Evolutionary conservation across 345 rosid species (phyloP), one percentile per base, ranked within the genome.

Genomic region (Euphorbia pulcherrima): DNA sequence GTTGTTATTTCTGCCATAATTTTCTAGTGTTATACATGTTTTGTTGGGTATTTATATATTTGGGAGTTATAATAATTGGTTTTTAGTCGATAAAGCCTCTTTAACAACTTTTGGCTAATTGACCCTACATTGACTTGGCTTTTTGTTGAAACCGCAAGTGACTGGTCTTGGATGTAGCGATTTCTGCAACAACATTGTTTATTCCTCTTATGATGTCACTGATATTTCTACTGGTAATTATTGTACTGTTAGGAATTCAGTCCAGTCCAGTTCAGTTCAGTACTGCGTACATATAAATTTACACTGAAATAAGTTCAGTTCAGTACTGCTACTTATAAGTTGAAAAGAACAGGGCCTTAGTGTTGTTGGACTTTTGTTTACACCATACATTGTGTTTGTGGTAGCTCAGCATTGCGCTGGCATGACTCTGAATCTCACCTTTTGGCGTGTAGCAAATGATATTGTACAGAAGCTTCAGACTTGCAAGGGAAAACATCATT

Each of bases 241-340:
- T 83, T 83, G 86, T 83, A 83, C 86, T 87, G 79, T 82, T 87
- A n/a, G n/a, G n/a, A n/a, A n/a, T n/a, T n/a, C n/a, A n/a, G n/a
- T n/a, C n/a, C n/a, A n/a, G n/a, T n/a, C n/a, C n/a, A n/a, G n/a
- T n/a, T n/a, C n/a, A n/a, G n/a, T n/a, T n/a, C n/a, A n/a, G n/a
- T n/a, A n/a, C n/a, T n/a, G n/a, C n/a, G n/a, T n/a, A n/a, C n/a
- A n/a, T n/a, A n/a, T n/a, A n/a, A n/a, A n/a, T n/a, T n/a, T n/a
- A n/a, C n/a, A n/a, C n/a, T n/a, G n/a, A n/a, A n/a, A n/a, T n/a
- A n/a, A n/a, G n/a, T n/a, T n/a, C n/a, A n/a, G n/a, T n/a, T n/a
- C n/a, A n/a, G n/a, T n/a, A n/a, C n/a, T n/a, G n/a, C n/a, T n/a
- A n/a, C n/a, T n/a, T n/a, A n/a, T n/a, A n/a, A n/a, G n/a, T n/a